Evolutionary conservation across 345 rosid species (phyloP).

Genomic region (Crucihimalaya himalaica): DNA sequence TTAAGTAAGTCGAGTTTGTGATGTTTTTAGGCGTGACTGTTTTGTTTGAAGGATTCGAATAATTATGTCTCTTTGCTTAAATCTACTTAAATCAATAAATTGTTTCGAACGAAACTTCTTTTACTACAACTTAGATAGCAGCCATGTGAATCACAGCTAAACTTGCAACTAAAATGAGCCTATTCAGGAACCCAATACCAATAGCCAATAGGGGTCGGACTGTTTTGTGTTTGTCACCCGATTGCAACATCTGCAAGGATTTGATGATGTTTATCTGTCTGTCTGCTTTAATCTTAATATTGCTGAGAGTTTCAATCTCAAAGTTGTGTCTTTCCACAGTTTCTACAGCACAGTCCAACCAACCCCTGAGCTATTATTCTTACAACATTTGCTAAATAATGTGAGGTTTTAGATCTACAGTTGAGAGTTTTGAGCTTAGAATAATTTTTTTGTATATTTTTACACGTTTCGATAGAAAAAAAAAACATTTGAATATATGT

Average conservation of each 20-base stretch:
- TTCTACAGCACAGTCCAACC: no score
- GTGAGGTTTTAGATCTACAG: background rate
- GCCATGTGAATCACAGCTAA: no score
- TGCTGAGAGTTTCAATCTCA: background rate
- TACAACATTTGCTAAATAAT: background rate
- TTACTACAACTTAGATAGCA: background rate
- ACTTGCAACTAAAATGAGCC: background rate
- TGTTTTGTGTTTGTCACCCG: no score
- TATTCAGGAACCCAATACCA: no score
- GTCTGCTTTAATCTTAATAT: background rate
- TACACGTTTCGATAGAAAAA: background rate
- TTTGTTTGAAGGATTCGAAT: constrained; percentile 25
- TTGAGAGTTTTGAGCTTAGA: background rate
- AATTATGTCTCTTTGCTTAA: constrained; percentile 26
- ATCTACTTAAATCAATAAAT: background rate
- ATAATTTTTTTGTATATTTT: background rate
- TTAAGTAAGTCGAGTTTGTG: constrained; percentile 15
- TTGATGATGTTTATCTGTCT: background rate
- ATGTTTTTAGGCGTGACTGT: constrained; percentile 27
- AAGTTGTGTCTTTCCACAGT: no score
- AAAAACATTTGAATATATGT: no score
- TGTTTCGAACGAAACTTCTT: background rate
- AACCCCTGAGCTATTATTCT: background rate
- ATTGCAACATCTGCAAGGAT: no score
- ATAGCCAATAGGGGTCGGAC: no score